A percentile compares a stretch with the other conserved stretches of the same genome.
Conservation (phyloP, 306 rosid genomes). For the Sesbania bispinosa region DNA sequence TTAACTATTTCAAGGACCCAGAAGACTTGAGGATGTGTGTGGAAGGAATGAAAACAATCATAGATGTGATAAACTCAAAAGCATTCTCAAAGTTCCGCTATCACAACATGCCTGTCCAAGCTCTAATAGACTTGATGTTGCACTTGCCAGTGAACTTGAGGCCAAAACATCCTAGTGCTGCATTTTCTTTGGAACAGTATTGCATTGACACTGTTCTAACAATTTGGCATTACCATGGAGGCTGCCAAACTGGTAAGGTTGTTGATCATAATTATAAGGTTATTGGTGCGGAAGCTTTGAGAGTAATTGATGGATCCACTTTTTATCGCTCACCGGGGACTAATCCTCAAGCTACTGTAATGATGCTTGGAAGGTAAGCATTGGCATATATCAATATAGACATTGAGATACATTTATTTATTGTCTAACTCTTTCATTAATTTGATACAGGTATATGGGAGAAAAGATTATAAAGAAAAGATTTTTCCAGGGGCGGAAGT, state of each 20-base stretch:
- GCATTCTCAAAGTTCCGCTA: conserved; percentile 59
- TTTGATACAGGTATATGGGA: conserved; percentile 60
- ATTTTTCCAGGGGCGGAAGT: neutral
- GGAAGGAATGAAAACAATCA: conserved; percentile 61
- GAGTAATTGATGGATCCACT: conserved; percentile 84
- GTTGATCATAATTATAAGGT: conserved; percentile 59
- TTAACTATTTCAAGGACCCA: conserved; percentile 73
- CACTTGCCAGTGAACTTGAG: conserved; percentile 51
- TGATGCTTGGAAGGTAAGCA: conserved; percentile 81
- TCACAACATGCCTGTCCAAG: conserved; percentile 18
- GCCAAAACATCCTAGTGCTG: conserved; percentile 45
- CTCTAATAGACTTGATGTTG: conserved; percentile 42
- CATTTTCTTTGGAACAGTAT: conserved; percentile 54
- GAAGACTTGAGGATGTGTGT: conserved; percentile 60
- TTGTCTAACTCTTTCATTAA: neutral
- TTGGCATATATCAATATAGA: neutral
- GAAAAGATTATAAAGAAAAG: conserved; percentile 44
- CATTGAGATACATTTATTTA: neutral
- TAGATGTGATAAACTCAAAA: conserved; percentile 50
- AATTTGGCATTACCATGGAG: conserved; percentile 89
- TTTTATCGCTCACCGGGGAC: conserved; percentile 62
- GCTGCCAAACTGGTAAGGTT: conserved; percentile 62
- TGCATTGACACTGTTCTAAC: conserved; percentile 73
- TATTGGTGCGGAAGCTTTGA: conserved; percentile 53
- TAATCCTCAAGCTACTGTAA: conserved; percentile 81